These are phyloP conservation scores for Cicer arietinum DNA, from an alignment of 306 rosid species.

Conservation along the genomic window DNA sequence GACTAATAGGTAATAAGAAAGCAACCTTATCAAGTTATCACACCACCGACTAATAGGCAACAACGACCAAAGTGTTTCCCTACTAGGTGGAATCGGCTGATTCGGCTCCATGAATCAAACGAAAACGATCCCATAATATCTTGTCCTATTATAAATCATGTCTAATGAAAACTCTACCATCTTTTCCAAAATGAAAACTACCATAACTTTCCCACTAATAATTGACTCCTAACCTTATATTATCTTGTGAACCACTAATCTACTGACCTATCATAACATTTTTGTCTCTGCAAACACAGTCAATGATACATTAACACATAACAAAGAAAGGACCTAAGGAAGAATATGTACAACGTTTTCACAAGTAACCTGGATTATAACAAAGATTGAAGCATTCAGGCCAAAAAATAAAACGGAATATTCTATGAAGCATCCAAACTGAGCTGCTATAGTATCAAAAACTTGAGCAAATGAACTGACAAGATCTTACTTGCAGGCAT, in stretches of 20 bases:
- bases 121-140: background rate
- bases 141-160: background rate
- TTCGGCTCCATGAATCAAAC: background rate
- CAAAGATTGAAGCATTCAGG: conserved; percentile 13
- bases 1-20: conserved; percentile 7
- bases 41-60: background rate
- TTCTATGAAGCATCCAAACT: conserved; percentile 18
- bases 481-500: conserved; percentile 21
- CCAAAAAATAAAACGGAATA: background rate
- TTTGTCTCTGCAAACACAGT: conserved; percentile 22
- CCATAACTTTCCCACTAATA: background rate
- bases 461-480: conserved; percentile 1
- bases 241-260: background rate
- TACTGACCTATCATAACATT: background rate
- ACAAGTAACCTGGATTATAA: conserved; percentile 10
- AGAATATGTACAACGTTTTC: conserved; percentile 1
- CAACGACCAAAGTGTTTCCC: background rate
- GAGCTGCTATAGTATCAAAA: conserved; percentile 33
- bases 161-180: background rate
- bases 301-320: background rate
- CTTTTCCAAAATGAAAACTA: background rate
- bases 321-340: conserved; percentile 13
- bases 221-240: background rate
- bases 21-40: background rate
- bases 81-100: background rate